These are phyloP conservation scores for Metschnikowia koreensis DNA, from an alignment of 805 yeast species.

Conservation along the genomic window DNA sequence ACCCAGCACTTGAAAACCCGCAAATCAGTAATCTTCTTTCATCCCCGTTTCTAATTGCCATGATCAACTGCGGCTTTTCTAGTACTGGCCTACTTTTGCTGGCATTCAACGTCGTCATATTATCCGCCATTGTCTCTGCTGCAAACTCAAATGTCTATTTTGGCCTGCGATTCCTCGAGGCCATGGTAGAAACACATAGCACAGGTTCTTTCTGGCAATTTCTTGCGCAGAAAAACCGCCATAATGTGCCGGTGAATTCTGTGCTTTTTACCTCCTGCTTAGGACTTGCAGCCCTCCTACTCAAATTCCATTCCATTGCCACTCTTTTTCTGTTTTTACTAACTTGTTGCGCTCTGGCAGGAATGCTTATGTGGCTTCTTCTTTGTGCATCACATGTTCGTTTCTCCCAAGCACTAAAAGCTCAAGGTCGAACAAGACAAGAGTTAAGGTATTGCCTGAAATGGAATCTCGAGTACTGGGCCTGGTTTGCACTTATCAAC, in stretches of 20 bases:
- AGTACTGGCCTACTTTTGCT: conserved; percentile 13
- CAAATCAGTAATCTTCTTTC: conserved; percentile 16
- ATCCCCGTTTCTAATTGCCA: conserved; percentile 26
- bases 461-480: conserved; percentile 12
- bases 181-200: conserved; percentile 16
- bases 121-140: conserved; percentile 25
- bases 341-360: conserved; percentile 26
- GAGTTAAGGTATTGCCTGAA: conserved; percentile 5
- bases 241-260: conserved; percentile 20
- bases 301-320: conserved; percentile 18
- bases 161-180: conserved; percentile 24
- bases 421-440: conserved; percentile 7
- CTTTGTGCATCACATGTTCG: conserved; percentile 20
- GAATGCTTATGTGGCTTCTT: conserved; percentile 29
- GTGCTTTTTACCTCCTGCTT: conserved; percentile 20
- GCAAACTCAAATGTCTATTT: conserved; percentile 30
- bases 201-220: background rate
- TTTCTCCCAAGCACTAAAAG: conserved; percentile 13
- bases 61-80: conserved; percentile 17
- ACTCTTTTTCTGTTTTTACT: conserved; percentile 19
- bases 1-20: conserved; percentile 11
- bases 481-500: conserved; percentile 19
- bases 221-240: conserved; percentile 10
- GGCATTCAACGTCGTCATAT: conserved; percentile 21
- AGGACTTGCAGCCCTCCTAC: conserved; percentile 22